phyloP scores from a whole-genome alignment of 768 basidiomycete species.

The Naganishia onofrii region DNA sequence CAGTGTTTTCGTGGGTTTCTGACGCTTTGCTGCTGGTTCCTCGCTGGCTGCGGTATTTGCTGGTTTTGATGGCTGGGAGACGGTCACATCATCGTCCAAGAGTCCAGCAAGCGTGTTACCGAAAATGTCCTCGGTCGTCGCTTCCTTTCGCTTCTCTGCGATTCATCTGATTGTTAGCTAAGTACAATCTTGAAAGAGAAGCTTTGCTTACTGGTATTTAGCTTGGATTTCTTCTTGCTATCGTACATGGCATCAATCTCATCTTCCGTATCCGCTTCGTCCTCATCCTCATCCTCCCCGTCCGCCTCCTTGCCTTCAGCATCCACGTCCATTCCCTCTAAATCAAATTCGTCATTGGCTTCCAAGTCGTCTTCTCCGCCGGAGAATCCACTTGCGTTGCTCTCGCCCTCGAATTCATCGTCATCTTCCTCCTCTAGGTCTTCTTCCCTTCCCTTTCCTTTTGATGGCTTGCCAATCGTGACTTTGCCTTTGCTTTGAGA shows the following conservation, averaged over 20 bases:
- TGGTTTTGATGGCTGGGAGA: conserved; percentile 22
- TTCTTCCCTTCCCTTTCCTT: conserved; percentile 12
- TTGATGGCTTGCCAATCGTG: conserved; percentile 15
- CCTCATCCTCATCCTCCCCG: conserved; percentile 30
- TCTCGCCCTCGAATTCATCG: conserved; percentile 12
- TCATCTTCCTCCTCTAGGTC: conserved; percentile 19
- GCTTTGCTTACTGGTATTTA: conserved; percentile 42
- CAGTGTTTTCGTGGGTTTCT: conserved; percentile 29
- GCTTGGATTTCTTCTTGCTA: conserved; percentile 42
- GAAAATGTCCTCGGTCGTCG: conserved; percentile 50
- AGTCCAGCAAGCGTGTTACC: conserved; percentile 50
- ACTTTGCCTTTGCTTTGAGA: conserved; percentile 16
- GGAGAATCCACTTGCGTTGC: conserved; percentile 28
- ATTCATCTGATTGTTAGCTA: background rate
- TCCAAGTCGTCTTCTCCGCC: conserved; percentile 27
- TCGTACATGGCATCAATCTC: conserved; percentile 46
- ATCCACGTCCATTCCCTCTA: conserved; percentile 33
- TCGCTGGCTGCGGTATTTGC: conserved; percentile 24
- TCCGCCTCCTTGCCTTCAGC: conserved; percentile 30
- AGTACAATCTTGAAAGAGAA: background rate
- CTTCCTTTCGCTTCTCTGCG: conserved; percentile 48
- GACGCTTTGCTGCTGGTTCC: conserved; percentile 26
- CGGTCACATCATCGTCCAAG: conserved; percentile 36
- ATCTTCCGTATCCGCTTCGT: conserved; percentile 42
- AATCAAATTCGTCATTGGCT: conserved; percentile 32